phyloP scores from a whole-genome alignment of 257 asterid genomes.

The Penstemon barbatus region DNA sequence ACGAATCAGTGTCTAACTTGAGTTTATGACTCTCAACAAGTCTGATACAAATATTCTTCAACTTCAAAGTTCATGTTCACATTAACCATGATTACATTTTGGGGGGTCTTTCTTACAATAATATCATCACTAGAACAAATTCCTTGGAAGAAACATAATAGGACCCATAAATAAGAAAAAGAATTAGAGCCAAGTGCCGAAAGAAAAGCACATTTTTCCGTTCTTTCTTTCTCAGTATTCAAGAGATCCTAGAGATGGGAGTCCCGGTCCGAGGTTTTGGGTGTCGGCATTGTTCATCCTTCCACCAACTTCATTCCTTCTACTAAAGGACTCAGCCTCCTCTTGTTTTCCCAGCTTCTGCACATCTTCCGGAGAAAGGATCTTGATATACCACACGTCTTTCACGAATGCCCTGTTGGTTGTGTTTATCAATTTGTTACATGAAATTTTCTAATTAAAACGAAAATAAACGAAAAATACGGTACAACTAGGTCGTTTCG shows the following conservation, averaged over 20 bases:
- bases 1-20: too few species aligned
- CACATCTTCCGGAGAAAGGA: slow-evolving; percentile 89
- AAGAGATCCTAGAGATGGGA: slow-evolving; percentile 69
- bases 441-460: not conserved
- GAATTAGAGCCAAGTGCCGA: slow-evolving; percentile 16
- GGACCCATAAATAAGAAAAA: not conserved
- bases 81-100: too few species aligned
- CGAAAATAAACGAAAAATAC: not conserved
- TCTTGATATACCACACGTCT: slow-evolving; percentile 93
- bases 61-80: too few species aligned
- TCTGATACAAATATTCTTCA: too few species aligned
- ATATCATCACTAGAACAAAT: too few species aligned
- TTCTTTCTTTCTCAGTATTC: slow-evolving; percentile 46
- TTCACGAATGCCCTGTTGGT: slow-evolving; percentile 84
- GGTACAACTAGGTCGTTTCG: not conserved
- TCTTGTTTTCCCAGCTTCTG: slow-evolving; percentile 77
- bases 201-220: not conserved
- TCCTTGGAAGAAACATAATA: not conserved
- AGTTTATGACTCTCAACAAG: too few species aligned
- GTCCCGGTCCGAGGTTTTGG: slow-evolving; percentile 52
- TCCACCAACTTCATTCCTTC: slow-evolving; percentile 41
- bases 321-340: slow-evolving; percentile 56
- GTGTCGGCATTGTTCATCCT: slow-evolving; percentile 52
- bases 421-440: slow-evolving; percentile 38
- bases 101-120: too few species aligned